phyloP scores from a whole-genome alignment of 257 asterid genomes.

The Solanum tacnaense region DNA sequence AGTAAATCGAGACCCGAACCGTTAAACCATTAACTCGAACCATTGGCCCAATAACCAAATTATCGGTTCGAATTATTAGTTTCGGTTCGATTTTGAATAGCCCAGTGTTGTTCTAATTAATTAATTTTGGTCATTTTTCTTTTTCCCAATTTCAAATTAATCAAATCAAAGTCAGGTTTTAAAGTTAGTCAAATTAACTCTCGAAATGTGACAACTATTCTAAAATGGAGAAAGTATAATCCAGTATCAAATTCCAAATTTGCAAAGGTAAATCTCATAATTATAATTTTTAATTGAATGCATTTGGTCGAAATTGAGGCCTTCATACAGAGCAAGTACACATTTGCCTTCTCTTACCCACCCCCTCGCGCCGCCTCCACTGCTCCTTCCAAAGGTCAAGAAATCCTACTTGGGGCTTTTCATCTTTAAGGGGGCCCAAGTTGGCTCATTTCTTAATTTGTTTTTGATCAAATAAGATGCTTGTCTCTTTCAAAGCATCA shows the following conservation, averaged over 20 bases:
- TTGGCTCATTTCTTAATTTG: background rate
- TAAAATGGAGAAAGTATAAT: no score
- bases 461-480: background rate
- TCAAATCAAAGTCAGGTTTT: no score
- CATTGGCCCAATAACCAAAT: no score
- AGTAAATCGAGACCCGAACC: no score
- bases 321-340: background rate
- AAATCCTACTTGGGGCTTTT: background rate
- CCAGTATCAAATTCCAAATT: background rate
- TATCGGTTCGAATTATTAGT: no score
- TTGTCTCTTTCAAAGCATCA: slow-evolving; percentile 27
- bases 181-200: no score
- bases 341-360: background rate
- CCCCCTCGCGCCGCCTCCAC: background rate
- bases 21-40: no score
- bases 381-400: background rate
- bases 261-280: background rate
- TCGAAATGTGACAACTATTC: no score
- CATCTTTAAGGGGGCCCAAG: background rate
- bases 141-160: no score
- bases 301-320: background rate
- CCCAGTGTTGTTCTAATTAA: no score
- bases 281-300: background rate
- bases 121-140: no score
- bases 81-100: no score